phyloP scores from a whole-genome alignment of 164 flowering plant genomes.

The Sextonia rubra region DNA sequence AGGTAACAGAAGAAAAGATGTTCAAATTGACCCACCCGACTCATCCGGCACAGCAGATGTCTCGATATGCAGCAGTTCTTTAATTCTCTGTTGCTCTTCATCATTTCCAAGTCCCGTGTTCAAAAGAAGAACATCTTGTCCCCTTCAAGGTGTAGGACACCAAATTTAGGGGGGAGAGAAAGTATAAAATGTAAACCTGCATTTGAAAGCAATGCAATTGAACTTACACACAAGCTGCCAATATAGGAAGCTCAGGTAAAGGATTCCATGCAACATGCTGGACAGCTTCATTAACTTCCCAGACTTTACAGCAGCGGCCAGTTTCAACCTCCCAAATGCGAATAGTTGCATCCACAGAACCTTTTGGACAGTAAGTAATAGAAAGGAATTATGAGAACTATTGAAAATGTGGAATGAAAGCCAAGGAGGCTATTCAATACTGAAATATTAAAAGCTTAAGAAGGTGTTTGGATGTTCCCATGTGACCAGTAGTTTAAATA shows the following conservation, averaged over 20 bases:
- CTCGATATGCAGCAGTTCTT: conserved; percentile 56
- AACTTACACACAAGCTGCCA: conserved; percentile 73
- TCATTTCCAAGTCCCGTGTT: conserved; percentile 70
- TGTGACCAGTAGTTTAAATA: neutral
- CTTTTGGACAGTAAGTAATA: conserved; percentile 25
- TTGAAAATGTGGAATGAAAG: neutral
- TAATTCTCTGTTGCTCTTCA: conserved; percentile 56
- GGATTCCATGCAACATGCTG: conserved; percentile 93
- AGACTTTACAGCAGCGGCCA: conserved; percentile 70
- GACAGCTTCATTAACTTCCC: conserved; percentile 68
- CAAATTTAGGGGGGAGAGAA: neutral
- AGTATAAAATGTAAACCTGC: neutral
- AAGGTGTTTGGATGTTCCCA: neutral
- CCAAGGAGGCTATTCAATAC: neutral
- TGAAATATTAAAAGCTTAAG: neutral
- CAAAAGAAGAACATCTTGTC: conserved; percentile 63
- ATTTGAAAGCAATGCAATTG: conserved; percentile 1
- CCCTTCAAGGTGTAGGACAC: conserved; percentile 39
- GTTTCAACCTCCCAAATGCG: conserved; percentile 96
- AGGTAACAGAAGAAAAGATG: conserved; percentile 1
- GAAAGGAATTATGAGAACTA: conserved; percentile 7
- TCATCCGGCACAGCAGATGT: conserved; percentile 34
- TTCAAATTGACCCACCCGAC: conserved; percentile 44
- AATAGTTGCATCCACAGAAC: conserved; percentile 85
- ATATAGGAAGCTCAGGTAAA: conserved; percentile 51